These are phyloP conservation scores for Malassezia arunalokei DNA, from an alignment of 1,284 basidiomycete genomes.

Conservation along the genomic window DNA sequence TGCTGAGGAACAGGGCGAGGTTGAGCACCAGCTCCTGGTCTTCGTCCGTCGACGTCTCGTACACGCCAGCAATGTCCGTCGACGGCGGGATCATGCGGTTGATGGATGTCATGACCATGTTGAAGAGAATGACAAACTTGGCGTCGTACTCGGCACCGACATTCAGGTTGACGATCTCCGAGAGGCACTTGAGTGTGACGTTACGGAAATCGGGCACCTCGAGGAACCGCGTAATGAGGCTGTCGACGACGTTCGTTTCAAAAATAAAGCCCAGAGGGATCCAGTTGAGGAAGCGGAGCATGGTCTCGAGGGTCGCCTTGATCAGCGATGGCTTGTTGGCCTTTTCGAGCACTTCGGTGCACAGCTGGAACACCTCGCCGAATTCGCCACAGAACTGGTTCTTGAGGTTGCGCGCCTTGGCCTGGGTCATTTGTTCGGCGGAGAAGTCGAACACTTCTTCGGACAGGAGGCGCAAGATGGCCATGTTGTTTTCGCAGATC, in stretches of 20 bases:
- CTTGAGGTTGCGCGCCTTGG: constrained; percentile 93
- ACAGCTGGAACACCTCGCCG: constrained; percentile 45
- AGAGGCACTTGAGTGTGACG: constrained; percentile 88
- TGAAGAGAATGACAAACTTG: constrained; percentile 95
- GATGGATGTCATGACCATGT: constrained; percentile 51
- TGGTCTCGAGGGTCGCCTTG: constrained; percentile 86
- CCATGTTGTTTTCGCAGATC: constrained; percentile 99
- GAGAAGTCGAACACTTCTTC: constrained; percentile 99
- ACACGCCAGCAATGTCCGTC: constrained; percentile 72
- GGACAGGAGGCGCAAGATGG: constrained; percentile 89
- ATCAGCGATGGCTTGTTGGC: constrained; percentile 94
- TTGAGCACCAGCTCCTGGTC: constrained; percentile 97
- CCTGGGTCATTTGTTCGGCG: constrained; percentile 96
- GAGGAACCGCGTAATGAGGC: constrained; percentile 78
- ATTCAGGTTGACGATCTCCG: constrained; percentile 73
- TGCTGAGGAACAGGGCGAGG: constrained; percentile 87
- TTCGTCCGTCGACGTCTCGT: constrained; percentile 75
- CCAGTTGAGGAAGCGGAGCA: constrained; percentile 96
- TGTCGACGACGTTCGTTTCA: constrained; percentile 93
- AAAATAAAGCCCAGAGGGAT: constrained; percentile 98
- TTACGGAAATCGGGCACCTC: constrained; percentile 96
- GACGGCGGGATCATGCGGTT: constrained; percentile 54
- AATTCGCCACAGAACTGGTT: constrained; percentile 52
- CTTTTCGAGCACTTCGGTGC: constrained; percentile 77
- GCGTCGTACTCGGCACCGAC: constrained; percentile 97